These are phyloP conservation scores for Myxozyma sirexii DNA, from an alignment of 805 yeast genomes.

Conservation along the genomic window DNA sequence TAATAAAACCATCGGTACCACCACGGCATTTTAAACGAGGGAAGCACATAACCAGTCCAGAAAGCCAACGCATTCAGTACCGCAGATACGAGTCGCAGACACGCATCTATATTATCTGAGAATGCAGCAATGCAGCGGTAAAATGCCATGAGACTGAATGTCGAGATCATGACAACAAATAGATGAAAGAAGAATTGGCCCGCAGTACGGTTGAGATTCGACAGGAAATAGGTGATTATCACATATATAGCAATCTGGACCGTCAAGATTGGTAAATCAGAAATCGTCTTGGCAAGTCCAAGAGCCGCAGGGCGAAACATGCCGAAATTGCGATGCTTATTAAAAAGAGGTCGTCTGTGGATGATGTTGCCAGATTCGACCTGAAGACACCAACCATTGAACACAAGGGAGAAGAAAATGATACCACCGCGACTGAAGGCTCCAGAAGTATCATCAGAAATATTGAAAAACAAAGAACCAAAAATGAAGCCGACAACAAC, in stretches of 20 bases:
- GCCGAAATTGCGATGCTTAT: constrained; percentile 62
- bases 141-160: constrained; percentile 51
- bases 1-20: constrained; percentile 74
- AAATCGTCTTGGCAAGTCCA: constrained; percentile 62
- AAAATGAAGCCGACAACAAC: constrained; percentile 58
- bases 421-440: constrained; percentile 58
- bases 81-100: constrained; percentile 51
- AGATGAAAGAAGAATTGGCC: constrained; percentile 56
- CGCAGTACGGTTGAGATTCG: constrained; percentile 54
- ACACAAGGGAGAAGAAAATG: constrained; percentile 57
- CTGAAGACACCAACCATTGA: constrained; percentile 62
- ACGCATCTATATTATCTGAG: constrained; percentile 41
- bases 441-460: constrained; percentile 50
- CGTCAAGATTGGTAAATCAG: constrained; percentile 59
- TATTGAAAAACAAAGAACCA: constrained; percentile 56
- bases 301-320: constrained; percentile 66
- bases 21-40: constrained; percentile 56
- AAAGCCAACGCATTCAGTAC: constrained; percentile 47
- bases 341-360: constrained; percentile 60
- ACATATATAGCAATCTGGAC: constrained; percentile 51
- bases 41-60: constrained; percentile 55
- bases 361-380: constrained; percentile 56
- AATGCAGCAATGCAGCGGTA: constrained; percentile 49
- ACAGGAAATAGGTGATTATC: constrained; percentile 58
- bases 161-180: constrained; percentile 49